Evolutionary conservation across 768 basidiomycete genomes (phyloP), one percentile per base, ranked within the genome.

Genomic region (Hortiboletus flavorubellus): DNA sequence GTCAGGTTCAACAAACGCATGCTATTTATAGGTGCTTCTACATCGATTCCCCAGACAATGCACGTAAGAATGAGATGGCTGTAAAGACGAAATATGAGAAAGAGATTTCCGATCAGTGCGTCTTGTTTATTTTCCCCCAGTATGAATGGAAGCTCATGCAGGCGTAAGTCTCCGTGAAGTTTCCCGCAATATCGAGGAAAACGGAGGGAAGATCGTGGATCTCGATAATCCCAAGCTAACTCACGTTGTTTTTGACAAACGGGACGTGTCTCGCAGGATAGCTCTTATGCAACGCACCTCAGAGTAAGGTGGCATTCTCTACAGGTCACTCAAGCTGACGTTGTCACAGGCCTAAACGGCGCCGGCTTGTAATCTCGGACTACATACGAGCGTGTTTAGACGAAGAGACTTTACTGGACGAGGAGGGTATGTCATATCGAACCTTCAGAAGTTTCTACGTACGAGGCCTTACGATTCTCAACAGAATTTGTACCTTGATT

Each of bases 211-310:
- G 46, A 63, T 94, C 8, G 85, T 79, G 11, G 81, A 80, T 51
- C 75, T 97, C 4, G 73, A 80, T 51, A 85, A 97, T 49, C 79
- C 86, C 23, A 91, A 87, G 66, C 75, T 98, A 39, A 96, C 94
- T 0, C 95, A 98, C 68, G 72, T 96, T 43, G 75, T 97, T 40
- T 67, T 94, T 50, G 89, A 94, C 73, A 89, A 89, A 71, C 84
- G 87, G 9, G 93, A 95, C 61, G 80, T 79, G 46, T 85, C 81
- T 59, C 83, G 92, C 37, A 84, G 91, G 51, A 67, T 81, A 30
- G 82, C 86, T 55, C 75, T 95, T 55, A 84, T 86, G 64, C 81
- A 80, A 63, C 80, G 79, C 45, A 91, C 91, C 8, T 81, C 85
- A 10, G 79, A 84, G 91, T 92, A 61, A 62, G 83, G 73, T 39